Evolutionary conservation across 345 rosid species (phyloP).

Genomic region (Balakata baccata): DNA sequence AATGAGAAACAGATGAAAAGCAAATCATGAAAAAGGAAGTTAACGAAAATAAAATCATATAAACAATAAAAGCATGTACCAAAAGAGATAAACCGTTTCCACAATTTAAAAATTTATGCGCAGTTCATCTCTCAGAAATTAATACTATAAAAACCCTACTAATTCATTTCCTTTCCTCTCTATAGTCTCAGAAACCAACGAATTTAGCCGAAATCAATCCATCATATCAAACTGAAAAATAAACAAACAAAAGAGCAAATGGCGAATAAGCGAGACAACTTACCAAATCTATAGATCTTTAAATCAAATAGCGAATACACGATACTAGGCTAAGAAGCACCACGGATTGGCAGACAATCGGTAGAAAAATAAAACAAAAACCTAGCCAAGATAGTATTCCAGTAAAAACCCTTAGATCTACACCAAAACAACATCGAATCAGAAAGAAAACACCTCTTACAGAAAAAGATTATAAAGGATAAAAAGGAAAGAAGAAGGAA

Average conservation of each 20-base stretch:
- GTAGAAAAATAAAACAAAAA: constrained; percentile 1
- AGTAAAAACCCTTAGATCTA: background rate
- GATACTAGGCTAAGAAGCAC: background rate
- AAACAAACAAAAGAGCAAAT: background rate
- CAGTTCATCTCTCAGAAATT: too few relatives aligned
- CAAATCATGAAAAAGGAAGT: too few relatives aligned
- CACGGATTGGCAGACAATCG: background rate
- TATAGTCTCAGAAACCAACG: too few relatives aligned
- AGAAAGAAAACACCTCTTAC: background rate
- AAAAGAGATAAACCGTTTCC: too few relatives aligned
- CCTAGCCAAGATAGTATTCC: background rate
- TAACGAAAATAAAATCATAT: too few relatives aligned
- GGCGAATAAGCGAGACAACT: constrained; percentile 9
- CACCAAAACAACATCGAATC: background rate
- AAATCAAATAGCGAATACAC: background rate
- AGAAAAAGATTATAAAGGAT: background rate
- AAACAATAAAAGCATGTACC: too few relatives aligned
- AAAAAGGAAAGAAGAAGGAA: background rate
- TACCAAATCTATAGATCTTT: constrained; percentile 22
- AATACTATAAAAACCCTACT: too few relatives aligned
- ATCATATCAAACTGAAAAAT: too few relatives aligned
- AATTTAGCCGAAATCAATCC: too few relatives aligned
- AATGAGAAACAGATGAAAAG: too few relatives aligned
- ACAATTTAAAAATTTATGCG: too few relatives aligned
- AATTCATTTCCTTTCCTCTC: too few relatives aligned